Base-by-base conservation (phyloP, 2,329 filamentous ascomycete species). In the Diplodia intermedia region DNA sequence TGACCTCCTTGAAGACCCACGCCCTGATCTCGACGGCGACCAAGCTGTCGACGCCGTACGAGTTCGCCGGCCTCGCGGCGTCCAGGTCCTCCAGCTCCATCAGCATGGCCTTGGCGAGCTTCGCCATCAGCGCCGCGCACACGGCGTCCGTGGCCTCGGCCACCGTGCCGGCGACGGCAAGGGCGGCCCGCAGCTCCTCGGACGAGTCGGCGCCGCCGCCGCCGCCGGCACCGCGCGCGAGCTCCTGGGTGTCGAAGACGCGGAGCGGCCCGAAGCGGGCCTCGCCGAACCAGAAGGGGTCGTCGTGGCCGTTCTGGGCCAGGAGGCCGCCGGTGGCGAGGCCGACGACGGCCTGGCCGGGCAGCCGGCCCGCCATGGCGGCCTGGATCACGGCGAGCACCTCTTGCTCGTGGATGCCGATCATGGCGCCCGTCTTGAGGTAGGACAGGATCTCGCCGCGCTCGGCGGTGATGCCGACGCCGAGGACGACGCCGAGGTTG, bases 381-480 rank as follows among this genome's bases (percentile, higher is more conserved):
- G 18, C 7, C 4, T 36, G 31, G 18, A 29, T 54, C 26, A 54
- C 2, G 26, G 52, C 40, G 18, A 43, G 40, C 15, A 43, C 18
- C 6, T 43, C 40, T 2, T 43, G 15, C 40, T 43, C 15, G 15
- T n/a, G 52, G 6, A 29, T 9, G 26, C 9, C 9, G n/a, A 11
- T 56, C 26, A 33, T 18, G 18, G 40, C 61, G 47, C 40, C 40
- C 0, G 23, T 36, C n/a, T 29, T 53, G 12, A 65, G n/a, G 18
- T 53, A 47, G 12, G 53, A 29, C 11, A 65, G 47, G 20, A 54
- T 29, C 20, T 53, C 61, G 26, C 52, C 49, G 12, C 40, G 49
- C 61, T 65, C 49, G 49, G 65, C 55, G 3, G 83, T 74, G 69
- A 81, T 83, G 0, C 84, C 84, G 1, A 80, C 70, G 5, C 81